A percentile compares a stretch with the other conserved stretches of the same genome.
These are phyloP conservation scores for Boechera stricta DNA, from an alignment of 345 rosid genomes.

Conservation along the genomic window DNA sequence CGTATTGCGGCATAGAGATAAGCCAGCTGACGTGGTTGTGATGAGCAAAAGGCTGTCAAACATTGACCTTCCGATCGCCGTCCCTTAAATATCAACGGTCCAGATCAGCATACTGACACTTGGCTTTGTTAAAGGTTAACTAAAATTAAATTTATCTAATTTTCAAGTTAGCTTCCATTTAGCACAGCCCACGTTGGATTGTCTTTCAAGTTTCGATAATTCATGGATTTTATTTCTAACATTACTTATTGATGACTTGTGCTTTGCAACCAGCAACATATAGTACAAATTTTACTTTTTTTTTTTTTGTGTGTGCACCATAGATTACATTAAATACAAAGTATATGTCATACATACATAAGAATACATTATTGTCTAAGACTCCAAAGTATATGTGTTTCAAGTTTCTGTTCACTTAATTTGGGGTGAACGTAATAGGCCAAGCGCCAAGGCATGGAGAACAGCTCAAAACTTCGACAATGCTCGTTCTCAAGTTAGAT, in stretches of 20 bases:
- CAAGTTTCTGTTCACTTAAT: too few species aligned
- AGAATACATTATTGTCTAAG: neutral
- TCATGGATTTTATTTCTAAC: neutral
- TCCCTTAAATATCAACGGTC: constrained; percentile 17
- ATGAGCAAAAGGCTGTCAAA: constrained; percentile 32
- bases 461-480: too few species aligned
- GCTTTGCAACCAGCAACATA: constrained; percentile 7
- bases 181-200: constrained; percentile 25
- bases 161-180: constrained; percentile 1
- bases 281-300: too few species aligned
- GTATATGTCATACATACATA: neutral
- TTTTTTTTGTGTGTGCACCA: too few species aligned
- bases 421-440: too few species aligned
- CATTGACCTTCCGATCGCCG: constrained; percentile 34
- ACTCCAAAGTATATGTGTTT: too few species aligned
- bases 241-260: neutral
- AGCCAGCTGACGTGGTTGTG: constrained; percentile 41
- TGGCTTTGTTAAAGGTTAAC: constrained; percentile 11
- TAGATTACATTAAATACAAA: neutral
- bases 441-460: too few species aligned
- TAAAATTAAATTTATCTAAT: constrained; percentile 2
- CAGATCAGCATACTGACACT: constrained; percentile 24
- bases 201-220: neutral
- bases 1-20: constrained; percentile 20
- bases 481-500: too few species aligned